A percentile compares a stretch with the other conserved stretches of the same genome.
Evolutionary conservation across 202 grass and related monocot genomes (phyloP).

Genomic region (Zizania palustris): DNA sequence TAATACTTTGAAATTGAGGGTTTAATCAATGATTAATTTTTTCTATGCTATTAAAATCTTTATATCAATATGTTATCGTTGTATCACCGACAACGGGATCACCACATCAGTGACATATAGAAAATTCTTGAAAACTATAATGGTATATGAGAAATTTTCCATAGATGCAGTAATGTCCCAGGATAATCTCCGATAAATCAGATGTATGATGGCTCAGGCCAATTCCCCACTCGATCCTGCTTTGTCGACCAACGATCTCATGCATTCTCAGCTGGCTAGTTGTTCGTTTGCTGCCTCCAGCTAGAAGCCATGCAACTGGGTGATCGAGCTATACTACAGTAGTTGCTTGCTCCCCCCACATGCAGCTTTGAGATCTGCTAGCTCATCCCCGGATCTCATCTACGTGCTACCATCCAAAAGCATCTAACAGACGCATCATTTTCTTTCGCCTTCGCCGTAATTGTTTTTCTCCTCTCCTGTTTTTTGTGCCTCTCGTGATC

Average conservation of each 20-base stretch:
- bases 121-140: too few relatives aligned
- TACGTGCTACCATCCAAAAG: constrained; percentile 48
- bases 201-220: background rate
- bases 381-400: constrained; percentile 47
- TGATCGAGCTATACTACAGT: background rate
- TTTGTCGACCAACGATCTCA: constrained; percentile 6
- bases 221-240: background rate
- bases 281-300: constrained; percentile 21
- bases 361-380: constrained; percentile 47
- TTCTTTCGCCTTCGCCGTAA: constrained; percentile 12
- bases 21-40: too few relatives aligned
- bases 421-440: constrained; percentile 40
- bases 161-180: too few relatives aligned
- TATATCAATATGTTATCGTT: too few relatives aligned
- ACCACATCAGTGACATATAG: too few relatives aligned
- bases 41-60: too few relatives aligned
- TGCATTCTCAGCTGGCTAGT: background rate
- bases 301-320: constrained; percentile 25
- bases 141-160: too few relatives aligned
- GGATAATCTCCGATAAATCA: constrained; percentile 11
- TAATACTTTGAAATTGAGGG: too few relatives aligned
- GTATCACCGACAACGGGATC: too few relatives aligned
- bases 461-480: background rate
- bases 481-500: background rate
- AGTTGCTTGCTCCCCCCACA: constrained; percentile 17